phyloP scores from a whole-genome alignment of 208 protist genomes.

The Acanthamoeba royreba region DNA sequence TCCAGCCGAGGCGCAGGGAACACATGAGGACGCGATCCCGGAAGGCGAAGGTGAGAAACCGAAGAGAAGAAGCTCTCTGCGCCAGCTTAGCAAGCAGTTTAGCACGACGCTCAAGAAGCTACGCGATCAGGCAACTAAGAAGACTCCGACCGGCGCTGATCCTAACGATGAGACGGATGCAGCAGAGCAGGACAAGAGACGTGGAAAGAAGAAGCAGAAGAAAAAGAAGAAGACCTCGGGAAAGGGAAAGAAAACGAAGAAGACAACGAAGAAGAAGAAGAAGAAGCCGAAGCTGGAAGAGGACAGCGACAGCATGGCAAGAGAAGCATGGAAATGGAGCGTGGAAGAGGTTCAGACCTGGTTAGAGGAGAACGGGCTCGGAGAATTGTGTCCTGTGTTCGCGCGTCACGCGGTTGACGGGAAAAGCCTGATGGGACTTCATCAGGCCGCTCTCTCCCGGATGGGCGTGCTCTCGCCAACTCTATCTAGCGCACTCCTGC shows the following conservation, averaged over 20 bases:
- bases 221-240: too few relatives aligned
- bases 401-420: not conserved
- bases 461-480: not conserved
- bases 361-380: constrained; percentile 3
- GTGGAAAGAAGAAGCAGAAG: not conserved
- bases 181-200: not conserved
- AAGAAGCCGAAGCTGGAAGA: too few relatives aligned
- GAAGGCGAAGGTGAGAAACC: too few relatives aligned
- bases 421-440: not conserved
- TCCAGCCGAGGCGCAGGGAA: too few relatives aligned
- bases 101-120: constrained; percentile 22
- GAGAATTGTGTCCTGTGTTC: not conserved
- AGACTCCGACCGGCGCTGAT: not conserved
- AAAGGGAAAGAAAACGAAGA: not conserved
- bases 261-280: too few relatives aligned
- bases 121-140: not conserved
- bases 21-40: too few relatives aligned
- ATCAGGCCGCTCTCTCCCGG: not conserved
- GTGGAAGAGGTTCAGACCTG: not conserved
- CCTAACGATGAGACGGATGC: not conserved
- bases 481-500: not conserved
- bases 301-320: too few relatives aligned
- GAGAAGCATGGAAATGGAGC: not conserved
- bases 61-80: not conserved
- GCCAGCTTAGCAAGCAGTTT: constrained; percentile 28